Conservation (phyloP, 345 rosid species). For the Bruguiera gymnorhiza region DNA sequence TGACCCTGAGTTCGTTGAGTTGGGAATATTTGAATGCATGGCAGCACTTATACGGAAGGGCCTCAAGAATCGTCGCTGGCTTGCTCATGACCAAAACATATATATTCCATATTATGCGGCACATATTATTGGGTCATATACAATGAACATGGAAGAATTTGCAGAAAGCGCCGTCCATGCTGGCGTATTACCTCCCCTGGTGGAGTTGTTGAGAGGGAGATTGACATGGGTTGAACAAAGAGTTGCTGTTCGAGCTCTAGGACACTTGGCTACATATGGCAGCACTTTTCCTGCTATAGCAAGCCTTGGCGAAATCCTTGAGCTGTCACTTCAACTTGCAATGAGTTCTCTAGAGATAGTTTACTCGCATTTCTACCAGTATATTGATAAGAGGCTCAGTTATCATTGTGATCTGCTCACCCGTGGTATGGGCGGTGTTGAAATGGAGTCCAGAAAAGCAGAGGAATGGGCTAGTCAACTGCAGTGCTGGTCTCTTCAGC, state of each 20-base stretch:
- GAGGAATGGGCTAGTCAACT: conserved; percentile 99
- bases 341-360: conserved; percentile 95
- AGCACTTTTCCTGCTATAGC: conserved; percentile 80
- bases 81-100: conserved; percentile 91
- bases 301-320: conserved; percentile 84
- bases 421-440: conserved; percentile 99
- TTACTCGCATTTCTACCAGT: conserved; percentile 93
- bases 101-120: conserved; percentile 99
- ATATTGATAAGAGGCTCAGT: conserved; percentile 67
- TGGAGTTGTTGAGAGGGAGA: conserved; percentile 91
- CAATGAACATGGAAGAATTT: conserved; percentile 99
- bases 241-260: conserved; percentile 97
- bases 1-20: conserved; percentile 92
- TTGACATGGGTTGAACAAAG: conserved; percentile 99
- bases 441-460: conserved; percentile 98
- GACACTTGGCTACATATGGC: conserved; percentile 92
- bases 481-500: conserved; percentile 99
- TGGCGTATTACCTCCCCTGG: conserved; percentile 79
- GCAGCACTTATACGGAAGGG: conserved; percentile 95
- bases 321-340: conserved; percentile 80
- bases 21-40: conserved; percentile 98
- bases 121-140: conserved; percentile 95
- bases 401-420: conserved; percentile 97
- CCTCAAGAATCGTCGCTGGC: conserved; percentile 88
- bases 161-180: conserved; percentile 81